Conservation (phyloP, 2,329 filamentous ascomycete genomes). For the Paecilomyces fulvus region DNA sequence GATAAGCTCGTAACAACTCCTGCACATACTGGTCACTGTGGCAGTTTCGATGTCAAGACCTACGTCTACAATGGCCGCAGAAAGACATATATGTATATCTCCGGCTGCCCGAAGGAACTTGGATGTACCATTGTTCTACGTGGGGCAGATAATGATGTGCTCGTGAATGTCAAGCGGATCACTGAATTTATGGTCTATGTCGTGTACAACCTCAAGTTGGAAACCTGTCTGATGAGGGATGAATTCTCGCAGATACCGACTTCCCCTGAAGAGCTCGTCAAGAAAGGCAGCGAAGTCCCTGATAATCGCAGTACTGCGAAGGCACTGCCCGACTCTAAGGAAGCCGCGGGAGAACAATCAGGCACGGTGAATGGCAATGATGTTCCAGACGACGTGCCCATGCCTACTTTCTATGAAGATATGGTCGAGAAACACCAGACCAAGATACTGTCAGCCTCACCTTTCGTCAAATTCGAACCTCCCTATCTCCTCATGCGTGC, state of each 20-base stretch:
- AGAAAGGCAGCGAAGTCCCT: constrained; percentile 6
- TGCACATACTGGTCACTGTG: constrained; percentile 69
- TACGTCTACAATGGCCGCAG: constrained; percentile 78
- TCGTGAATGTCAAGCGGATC: constrained; percentile 79
- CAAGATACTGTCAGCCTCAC: constrained; percentile 87
- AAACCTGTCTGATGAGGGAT: constrained; percentile 88
- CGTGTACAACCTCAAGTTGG: constrained; percentile 92
- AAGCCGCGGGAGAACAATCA: constrained; percentile 5
- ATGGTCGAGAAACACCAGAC: constrained; percentile 91
- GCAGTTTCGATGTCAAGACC: constrained; percentile 89
- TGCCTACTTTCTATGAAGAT: constrained; percentile 89
- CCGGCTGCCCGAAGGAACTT: constrained; percentile 78
- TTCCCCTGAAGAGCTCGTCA: constrained; percentile 42
- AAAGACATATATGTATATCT: constrained; percentile 94
- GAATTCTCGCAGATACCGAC: constrained; percentile 79
- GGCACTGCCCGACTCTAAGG: background rate
- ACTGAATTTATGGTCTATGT: constrained; percentile 99
- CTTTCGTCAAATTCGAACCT: constrained; percentile 90
- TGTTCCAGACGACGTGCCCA: constrained; percentile 68
- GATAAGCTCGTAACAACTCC: constrained; percentile 78
- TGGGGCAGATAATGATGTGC: constrained; percentile 61
- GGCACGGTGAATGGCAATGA: constrained; percentile 26
- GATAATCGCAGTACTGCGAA: constrained; percentile 4
- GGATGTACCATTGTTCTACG: constrained; percentile 92
- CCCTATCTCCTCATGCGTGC: constrained; percentile 89